Percentiles rank a stretch among this genome's conserved stretches.
phyloP scores from a whole-genome alignment of 352 stramenopile genomes.

The Pythium angustatum region DNA sequence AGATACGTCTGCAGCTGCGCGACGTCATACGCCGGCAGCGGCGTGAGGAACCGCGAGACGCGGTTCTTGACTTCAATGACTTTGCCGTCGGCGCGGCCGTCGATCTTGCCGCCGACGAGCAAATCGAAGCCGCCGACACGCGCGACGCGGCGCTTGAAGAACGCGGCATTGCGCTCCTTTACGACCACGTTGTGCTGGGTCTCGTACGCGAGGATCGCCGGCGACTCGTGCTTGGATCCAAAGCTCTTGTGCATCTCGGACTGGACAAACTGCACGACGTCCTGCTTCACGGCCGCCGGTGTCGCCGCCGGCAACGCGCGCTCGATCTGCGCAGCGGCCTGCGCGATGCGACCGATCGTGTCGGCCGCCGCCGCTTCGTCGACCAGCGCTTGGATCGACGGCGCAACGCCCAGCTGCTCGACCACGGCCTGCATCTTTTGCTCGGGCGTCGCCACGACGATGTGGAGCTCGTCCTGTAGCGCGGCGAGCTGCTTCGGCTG shows the following conservation, averaged over 20 bases:
- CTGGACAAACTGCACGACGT: slow-evolving; percentile 73
- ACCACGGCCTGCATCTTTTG: slow-evolving; percentile 64
- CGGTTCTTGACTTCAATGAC: slow-evolving; percentile 89
- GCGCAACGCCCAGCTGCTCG: slow-evolving; percentile 46
- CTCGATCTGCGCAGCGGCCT: slow-evolving; percentile 46
- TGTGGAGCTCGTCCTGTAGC: slow-evolving; percentile 48
- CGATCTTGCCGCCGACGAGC: slow-evolving; percentile 82
- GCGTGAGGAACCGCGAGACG: slow-evolving; percentile 63
- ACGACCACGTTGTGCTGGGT: slow-evolving; percentile 54
- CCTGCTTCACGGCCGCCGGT: slow-evolving; percentile 48
- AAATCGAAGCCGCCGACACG: slow-evolving; percentile 49
- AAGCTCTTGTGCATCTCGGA: slow-evolving; percentile 85
- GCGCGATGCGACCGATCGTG: slow-evolving; percentile 41
- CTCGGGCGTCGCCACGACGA: slow-evolving; percentile 47
- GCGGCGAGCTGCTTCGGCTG: slow-evolving; percentile 56
- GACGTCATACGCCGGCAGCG: slow-evolving; percentile 79
- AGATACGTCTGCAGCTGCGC: slow-evolving; percentile 86
- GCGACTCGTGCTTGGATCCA: slow-evolving; percentile 58
- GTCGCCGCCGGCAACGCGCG: slow-evolving; percentile 48
- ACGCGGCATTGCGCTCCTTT: slow-evolving; percentile 70
- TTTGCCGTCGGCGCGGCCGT: slow-evolving; percentile 70
- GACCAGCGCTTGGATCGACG: slow-evolving; percentile 61
- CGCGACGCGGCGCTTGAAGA: slow-evolving; percentile 72
- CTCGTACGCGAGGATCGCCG: slow-evolving; percentile 74
- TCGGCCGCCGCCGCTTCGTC: slow-evolving; percentile 50